Evolutionary conservation across 2,329 filamentous ascomycete genomes (phyloP), one percentile per base, ranked within the genome.

Genomic region (Calonectria hawksworthii): DNA sequence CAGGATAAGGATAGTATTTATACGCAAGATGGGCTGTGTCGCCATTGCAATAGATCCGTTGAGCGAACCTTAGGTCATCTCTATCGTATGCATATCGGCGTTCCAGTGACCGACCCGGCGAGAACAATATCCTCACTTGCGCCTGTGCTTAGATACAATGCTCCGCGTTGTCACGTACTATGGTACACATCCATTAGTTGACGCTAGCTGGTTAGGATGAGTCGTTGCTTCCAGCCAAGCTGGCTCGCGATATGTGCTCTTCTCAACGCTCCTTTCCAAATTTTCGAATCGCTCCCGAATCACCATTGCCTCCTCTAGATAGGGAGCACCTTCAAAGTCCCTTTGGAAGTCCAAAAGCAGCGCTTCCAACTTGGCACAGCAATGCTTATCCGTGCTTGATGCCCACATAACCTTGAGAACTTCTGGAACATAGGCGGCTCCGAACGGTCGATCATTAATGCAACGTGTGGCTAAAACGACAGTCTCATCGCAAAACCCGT

Each of bases 351-450:
- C 78, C 14, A 71, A 3, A 0, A 80, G 3, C 16, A 80, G 36
- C 2, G 44, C 47, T 9, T 67, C 50, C n/a, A 80, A 32, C n/a
- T 80, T 72, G 1, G 56, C 61, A 0, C 61, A 70, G 1, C 72
- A 59, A 4, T 78, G 73, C 0, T 23, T 14, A 13, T 80, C 79
- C 0, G 56, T 30, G 1, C 41, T 69, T 0, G 77, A 74, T 4
- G 75, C 78, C 70, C 77, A 81, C 0, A 81, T 66, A 38, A 75
- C 70, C 0, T 75, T 76, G 1, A 80, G 73, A 41, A 70, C 69
- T 4, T 81, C 75, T 0, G 77, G 73, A 1, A 80, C 61, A 32
- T 78, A 78, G 0, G 30, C 56, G 2, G 79, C 70, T 9, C 78
- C 79, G 2, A 79, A 75, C 0, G 79, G 79, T 9, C 79, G 70